Percentiles rank a stretch among this genome's conserved stretches.
These are phyloP conservation scores for Garcia nutans DNA, from an alignment of 345 rosid species.

Conservation along the genomic window DNA sequence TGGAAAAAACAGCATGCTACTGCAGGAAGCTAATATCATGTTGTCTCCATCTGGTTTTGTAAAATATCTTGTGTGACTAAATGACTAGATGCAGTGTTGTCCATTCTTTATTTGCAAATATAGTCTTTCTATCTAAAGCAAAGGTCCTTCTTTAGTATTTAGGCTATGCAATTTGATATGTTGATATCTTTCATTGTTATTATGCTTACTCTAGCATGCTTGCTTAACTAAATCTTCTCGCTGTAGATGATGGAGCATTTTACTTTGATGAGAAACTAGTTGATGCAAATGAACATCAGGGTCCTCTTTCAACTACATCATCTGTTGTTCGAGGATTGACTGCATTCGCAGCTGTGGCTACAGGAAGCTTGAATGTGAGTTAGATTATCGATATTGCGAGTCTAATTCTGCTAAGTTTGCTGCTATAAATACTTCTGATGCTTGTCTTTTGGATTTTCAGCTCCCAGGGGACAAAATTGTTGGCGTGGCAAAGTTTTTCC, in stretches of 20 bases:
- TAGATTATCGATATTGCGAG: conserved; percentile 8
- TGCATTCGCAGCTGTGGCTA: conserved; percentile 60
- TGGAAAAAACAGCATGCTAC: background rate
- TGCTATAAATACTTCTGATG: conserved; percentile 14
- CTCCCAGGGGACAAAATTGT: conserved; percentile 69
- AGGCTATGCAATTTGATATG: background rate
- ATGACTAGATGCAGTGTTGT: background rate
- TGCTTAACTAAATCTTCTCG: conserved; percentile 9
- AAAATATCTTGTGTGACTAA: background rate
- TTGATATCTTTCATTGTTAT: background rate
- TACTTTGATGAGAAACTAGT: conserved; percentile 75
- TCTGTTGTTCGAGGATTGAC: conserved; percentile 82
- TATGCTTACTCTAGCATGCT: background rate
- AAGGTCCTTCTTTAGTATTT: background rate
- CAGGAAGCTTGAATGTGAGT: conserved; percentile 62
- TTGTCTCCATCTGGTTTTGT: background rate
- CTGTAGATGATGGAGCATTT: conserved; percentile 76
- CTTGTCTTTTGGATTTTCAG: conserved; percentile 50
- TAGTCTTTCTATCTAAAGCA: background rate
- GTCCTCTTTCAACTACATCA: conserved; percentile 75
- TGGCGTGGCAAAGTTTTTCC: conserved; percentile 87
- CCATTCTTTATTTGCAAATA: background rate
- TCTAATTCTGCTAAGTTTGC: conserved; percentile 7
- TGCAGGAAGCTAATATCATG: background rate
- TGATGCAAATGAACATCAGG: conserved; percentile 45